These are phyloP conservation scores for Termitomyces sp. DNA, from an alignment of 768 basidiomycete genomes.

Conservation along the genomic window DNA sequence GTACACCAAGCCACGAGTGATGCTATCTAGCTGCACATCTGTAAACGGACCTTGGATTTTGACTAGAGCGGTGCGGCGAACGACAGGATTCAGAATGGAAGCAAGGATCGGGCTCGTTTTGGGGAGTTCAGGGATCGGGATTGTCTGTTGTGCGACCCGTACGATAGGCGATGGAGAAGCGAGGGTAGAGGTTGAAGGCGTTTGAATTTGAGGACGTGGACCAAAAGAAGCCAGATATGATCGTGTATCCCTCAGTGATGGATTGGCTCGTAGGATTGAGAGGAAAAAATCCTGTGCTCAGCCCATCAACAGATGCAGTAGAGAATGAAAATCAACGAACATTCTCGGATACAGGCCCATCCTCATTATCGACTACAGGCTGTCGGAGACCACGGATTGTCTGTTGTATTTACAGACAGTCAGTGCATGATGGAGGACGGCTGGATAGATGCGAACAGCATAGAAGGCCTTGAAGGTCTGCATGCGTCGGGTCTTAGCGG, in stretches of 20 bases:
- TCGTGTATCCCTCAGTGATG: conserved; percentile 85
- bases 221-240: conserved; percentile 93
- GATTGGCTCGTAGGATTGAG: conserved; percentile 89
- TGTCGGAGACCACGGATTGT: conserved; percentile 36
- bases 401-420: conserved; percentile 21
- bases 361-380: conserved; percentile 31
- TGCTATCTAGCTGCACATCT: conserved; percentile 89
- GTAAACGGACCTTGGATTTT: conserved; percentile 97
- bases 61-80: conserved; percentile 86
- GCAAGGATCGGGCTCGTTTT: conserved; percentile 54
- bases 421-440: conserved; percentile 7
- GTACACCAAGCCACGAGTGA: conserved; percentile 89
- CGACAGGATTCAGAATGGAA: conserved; percentile 80
- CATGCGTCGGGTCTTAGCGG: conserved; percentile 29
- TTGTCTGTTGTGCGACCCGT: conserved; percentile 24
- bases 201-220: conserved; percentile 43
- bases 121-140: conserved; percentile 29
- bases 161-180: conserved; percentile 23
- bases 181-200: conserved; percentile 20
- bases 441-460: conserved; percentile 36
- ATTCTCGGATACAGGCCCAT: conserved; percentile 42
- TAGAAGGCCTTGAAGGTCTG: conserved; percentile 48
- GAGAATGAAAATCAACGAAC: conserved; percentile 26
- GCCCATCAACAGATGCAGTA: conserved; percentile 8
- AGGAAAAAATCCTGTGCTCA: conserved; percentile 84